Conservation (phyloP, 495 filamentous ascomycete species). For the Xylaria scruposa region DNA sequence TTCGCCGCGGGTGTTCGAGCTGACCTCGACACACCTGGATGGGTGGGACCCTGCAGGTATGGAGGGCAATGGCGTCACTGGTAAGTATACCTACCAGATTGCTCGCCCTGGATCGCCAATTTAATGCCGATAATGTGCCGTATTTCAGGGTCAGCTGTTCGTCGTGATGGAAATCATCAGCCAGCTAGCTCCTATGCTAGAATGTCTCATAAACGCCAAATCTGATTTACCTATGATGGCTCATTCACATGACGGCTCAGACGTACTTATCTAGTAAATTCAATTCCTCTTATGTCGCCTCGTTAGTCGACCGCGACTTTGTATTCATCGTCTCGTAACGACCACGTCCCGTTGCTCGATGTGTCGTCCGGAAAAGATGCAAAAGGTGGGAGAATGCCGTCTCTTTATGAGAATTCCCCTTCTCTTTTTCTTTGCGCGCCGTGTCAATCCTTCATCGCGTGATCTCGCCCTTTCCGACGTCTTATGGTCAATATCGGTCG, state of each 20-base stretch:
- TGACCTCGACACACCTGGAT: neutral
- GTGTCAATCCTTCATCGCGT: slow-evolving; percentile 10
- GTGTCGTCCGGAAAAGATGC: neutral
- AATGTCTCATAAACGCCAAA: neutral
- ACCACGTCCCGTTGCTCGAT: neutral
- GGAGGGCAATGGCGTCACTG: neutral
- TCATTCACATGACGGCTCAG: neutral
- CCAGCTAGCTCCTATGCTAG: neutral
- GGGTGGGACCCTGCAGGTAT: neutral
- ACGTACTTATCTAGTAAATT: neutral
- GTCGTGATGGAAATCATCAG: neutral
- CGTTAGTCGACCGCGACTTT: neutral
- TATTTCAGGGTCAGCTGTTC: neutral
- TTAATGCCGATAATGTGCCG: neutral
- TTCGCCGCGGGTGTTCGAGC: neutral
- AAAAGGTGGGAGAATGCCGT: neutral
- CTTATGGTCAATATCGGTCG: neutral
- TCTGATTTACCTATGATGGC: neutral
- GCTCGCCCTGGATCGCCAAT: neutral
- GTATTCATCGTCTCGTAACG: slow-evolving; percentile 1
- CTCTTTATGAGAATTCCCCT: slow-evolving; percentile 3
- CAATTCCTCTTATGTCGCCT: neutral
- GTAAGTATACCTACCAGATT: no score
- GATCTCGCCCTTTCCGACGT: neutral
- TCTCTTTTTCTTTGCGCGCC: slow-evolving; percentile 8